These are phyloP conservation scores for Amanita rubescens DNA, from an alignment of 768 basidiomycete species.

Conservation along the genomic window DNA sequence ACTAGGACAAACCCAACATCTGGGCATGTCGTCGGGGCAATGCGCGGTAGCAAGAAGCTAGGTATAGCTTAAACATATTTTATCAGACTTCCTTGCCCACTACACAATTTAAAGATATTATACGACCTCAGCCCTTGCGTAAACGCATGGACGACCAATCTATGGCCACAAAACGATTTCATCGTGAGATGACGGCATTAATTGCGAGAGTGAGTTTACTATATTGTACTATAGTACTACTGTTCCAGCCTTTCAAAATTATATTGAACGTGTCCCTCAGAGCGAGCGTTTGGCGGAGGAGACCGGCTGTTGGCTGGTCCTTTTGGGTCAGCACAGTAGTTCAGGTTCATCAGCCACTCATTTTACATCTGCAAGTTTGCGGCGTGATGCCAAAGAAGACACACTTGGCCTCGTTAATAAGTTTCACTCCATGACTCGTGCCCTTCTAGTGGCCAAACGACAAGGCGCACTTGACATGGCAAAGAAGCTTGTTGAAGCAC, in stretches of 20 bases:
- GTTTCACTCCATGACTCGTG: background rate
- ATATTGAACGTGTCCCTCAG: too few species aligned
- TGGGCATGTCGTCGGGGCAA: background rate
- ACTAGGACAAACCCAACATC: background rate
- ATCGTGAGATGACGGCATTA: background rate
- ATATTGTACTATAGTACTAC: too few species aligned
- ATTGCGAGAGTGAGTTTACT: background rate
- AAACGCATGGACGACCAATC: background rate
- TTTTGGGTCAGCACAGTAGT: conserved; percentile 7
- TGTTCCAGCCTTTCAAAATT: too few species aligned
- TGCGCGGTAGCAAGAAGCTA: background rate
- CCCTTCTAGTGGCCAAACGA: background rate
- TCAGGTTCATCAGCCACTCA: conserved; percentile 1
- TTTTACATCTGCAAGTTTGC: conserved; percentile 7
- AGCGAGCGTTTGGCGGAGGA: too few species aligned
- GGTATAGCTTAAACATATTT: background rate
- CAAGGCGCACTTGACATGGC: conserved; percentile 6
- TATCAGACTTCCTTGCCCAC: background rate
- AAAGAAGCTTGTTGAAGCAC: conserved; percentile 4
- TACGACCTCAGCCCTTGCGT: background rate
- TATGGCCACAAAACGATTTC: background rate
- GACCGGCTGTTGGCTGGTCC: conserved; percentile 8
- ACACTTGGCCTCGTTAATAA: background rate
- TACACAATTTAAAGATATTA: background rate
- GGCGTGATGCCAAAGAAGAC: conserved; percentile 9